Base-by-base conservation (phyloP, 2,329 filamentous ascomycete species). In the Ramularia collo-cygni region DNA sequence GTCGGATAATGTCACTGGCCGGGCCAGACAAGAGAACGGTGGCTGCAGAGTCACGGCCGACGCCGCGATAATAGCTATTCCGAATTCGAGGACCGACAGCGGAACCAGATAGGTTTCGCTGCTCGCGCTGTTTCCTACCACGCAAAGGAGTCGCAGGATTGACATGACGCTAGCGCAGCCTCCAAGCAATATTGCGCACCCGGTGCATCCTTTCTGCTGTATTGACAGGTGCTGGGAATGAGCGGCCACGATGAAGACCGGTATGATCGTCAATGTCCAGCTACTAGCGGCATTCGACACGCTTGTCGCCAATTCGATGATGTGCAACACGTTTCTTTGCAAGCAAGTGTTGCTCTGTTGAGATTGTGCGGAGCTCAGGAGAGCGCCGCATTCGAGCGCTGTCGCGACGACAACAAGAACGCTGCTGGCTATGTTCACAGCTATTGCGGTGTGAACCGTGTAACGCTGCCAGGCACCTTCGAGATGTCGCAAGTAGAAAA, bases 401-500 rank as follows among this genome's bases (percentile, higher is more conserved):
- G 51, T 50, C 13, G 57, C 39, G 37, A 59, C 55, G 39, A 61
- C 52, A 31, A 50, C 51, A 31, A 60, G 59, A 10, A 62, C 56
- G 8, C 58, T 53, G 28, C 60, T 64, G n/a, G 64, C 52, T n/a
- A 59, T 50, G 13, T 51, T 52, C 16, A 62, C 35, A 8, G 41
- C 38, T 21, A 61, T 51, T 27, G 57, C 43, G 14, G 36, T 33
- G 24, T 53, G 54, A 19, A 63, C 46, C 6, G 51, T 47, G 21
- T 46, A 42, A 17, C 52, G 50, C 26, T 70, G 67, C 62, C 64
- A 68, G 13, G 35, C 40, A 26, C 59, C 54, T 12, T 50, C 55
- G n/a, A 68, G 57, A 33, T 69, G 63, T 2, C 68, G 64, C 8
- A 64, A 55, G 50, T 69, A 67, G 53, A 69, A 69, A 26, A 70